phyloP scores from a whole-genome alignment of 768 basidiomycete genomes.

The Xerocomus brunneocitrinus region DNA sequence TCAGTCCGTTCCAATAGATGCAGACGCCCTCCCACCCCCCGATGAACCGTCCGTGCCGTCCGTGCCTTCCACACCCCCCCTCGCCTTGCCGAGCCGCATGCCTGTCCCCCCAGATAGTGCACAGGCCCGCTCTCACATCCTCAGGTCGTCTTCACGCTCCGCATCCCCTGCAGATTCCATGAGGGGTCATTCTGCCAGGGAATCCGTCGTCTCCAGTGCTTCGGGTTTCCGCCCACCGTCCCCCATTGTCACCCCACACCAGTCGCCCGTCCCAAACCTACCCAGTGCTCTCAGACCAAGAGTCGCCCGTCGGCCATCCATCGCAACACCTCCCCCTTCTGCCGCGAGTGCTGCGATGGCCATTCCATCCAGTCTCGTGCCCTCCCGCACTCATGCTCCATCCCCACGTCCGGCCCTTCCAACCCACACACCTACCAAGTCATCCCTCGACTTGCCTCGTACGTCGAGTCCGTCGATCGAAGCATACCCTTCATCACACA shows the following conservation, averaged over 20 bases:
- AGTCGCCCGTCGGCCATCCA: slow-evolving; percentile 40
- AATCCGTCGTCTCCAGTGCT: slow-evolving; percentile 12
- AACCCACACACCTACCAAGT: slow-evolving; percentile 8
- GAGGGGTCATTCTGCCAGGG: slow-evolving; percentile 22
- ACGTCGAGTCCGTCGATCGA: slow-evolving; percentile 15
- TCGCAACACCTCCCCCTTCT: slow-evolving; percentile 36
- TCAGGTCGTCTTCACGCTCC: slow-evolving; percentile 32
- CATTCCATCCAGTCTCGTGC: slow-evolving; percentile 25
- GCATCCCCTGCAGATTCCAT: slow-evolving; percentile 38
- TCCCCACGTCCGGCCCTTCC: slow-evolving; percentile 21
- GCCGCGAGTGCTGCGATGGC: slow-evolving; percentile 18
- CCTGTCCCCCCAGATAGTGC: slow-evolving; percentile 16
- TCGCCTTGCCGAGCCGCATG: slow-evolving; percentile 5
- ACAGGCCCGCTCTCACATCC: slow-evolving; percentile 26
- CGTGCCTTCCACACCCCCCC: background rate
- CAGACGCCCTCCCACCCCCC: slow-evolving; percentile 2
- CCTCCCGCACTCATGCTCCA: slow-evolving; percentile 19
- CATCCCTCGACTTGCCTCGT: slow-evolving; percentile 19
- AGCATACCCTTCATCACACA: slow-evolving; percentile 15
- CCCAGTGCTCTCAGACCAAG: slow-evolving; percentile 35
- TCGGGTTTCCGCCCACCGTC: slow-evolving; percentile 22
- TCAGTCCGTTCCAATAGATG: slow-evolving; percentile 13
- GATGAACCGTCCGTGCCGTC: background rate
- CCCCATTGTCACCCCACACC: slow-evolving; percentile 19
- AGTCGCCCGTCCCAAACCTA: slow-evolving; percentile 13